Base-by-base conservation (phyloP, 2,329 filamentous ascomycete genomes). In the Aspergillus melleus region DNA sequence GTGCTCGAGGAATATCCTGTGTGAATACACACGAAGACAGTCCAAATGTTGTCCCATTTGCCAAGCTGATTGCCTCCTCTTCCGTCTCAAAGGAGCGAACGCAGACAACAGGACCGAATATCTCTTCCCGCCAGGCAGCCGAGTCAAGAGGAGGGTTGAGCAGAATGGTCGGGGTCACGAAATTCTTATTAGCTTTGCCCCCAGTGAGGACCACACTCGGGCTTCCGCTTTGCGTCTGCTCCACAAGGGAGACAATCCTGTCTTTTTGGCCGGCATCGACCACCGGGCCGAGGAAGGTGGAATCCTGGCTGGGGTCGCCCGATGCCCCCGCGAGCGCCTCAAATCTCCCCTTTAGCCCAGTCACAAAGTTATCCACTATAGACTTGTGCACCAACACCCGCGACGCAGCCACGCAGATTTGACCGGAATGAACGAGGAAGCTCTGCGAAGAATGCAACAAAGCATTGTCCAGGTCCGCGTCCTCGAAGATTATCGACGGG, bases 381-480 rank as follows among this genome's bases (percentile, higher is more conserved):
- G 52, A 36, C 50, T 66, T 62, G 14, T 70, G 68, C 0, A 70
- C 64, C 26, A 66, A 64, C 12, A 70, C 46, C 10, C 67, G 66
- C 19, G 60, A 61, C 19, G 63, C 62, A 32, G 68, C 68, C 32
- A 58, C 58, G 44, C 68, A 70, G 4, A 68, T 60, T 46, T 70
- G 68, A 2, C 67, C 67, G 5, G 58, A 62, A 26, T 69, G 65
- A 12, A 61, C 54, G 2, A 64, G 39, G 42, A 69, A 63, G 4
- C 59, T 62, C 22, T 44, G 10, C 55, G 52, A n/a, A 53, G 54
- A 24, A 51, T 55, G 47, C 51, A 59, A 29, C 11, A 72, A 57
- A 14, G 66, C 62, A 51, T 74, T 69, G 22, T 68, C 65, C 24
- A 77, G 61, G 49, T 71, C 64, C 1, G 64, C 67, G 59, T 73